Evolutionary conservation across 2,329 filamentous ascomycete species (phyloP), one percentile per base, ranked within the genome.

Genomic region (Apiospora aurea): DNA sequence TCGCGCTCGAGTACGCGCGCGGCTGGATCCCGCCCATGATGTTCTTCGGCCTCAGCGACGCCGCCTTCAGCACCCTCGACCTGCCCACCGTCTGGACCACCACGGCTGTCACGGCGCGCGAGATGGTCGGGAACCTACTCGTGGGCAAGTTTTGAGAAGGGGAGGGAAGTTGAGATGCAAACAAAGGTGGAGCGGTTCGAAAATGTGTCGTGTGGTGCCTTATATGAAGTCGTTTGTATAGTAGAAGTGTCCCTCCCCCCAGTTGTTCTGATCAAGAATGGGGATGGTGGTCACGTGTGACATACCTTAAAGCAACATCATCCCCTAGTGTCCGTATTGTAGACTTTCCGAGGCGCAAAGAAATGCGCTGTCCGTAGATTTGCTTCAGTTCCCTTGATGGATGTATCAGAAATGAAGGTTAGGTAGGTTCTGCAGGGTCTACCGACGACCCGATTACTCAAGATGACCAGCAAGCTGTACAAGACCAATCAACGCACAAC

Each of bases 21-120:
- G 94, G 95, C 75, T 97, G 94, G 94, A 97, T 97, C 82, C 95
- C 95, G 67, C 93, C 93, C 72, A 97, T 97, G 95, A 86, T 97
- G 70, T 93, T 93, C 81, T 97, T 97, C 81, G 95, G 95, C 73
- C 96, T 92, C 81, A 93, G 94, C 74, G 95, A 97, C 82, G 91
- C 89, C 66, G 87, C 97, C 72, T 90, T 87, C 71, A 95, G 92
- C 82, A 97, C 94, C 5, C 85, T 97, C 75, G 95, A 97, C 82
- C 89, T 97, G 80, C 90, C 89, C 21, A 97, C 94, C 1, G 82
- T 97, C 78, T 96, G 93, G 92, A 88, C 88, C 78, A 97, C 93
- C n/a, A 89, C 89, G 46, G 86, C 84, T 75, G 87, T 96, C 73
- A 97, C 94, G 1, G 94, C 85, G 2, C 85, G 90, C 72, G 89